Conservation (phyloP, 2,329 filamentous ascomycete genomes). For the Mycocentrospora acerina region DNA sequence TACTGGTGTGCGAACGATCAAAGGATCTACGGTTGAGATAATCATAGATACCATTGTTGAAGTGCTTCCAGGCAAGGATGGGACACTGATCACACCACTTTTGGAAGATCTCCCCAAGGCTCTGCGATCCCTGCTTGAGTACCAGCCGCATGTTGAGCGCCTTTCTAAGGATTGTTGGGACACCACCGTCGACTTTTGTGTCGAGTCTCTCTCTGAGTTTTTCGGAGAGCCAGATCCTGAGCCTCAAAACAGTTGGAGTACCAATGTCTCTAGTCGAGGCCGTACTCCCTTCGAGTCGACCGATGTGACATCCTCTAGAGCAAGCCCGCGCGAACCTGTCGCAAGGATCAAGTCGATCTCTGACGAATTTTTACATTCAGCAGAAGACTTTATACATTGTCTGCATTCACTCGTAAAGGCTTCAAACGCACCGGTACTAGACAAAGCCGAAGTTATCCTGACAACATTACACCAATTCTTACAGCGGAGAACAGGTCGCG, state of each 20-base stretch:
- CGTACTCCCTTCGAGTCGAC: conserved; percentile 35
- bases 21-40: conserved; percentile 74
- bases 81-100: conserved; percentile 68
- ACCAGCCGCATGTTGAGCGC: conserved; percentile 78
- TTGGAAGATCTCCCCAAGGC: conserved; percentile 77
- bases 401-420: conserved; percentile 64
- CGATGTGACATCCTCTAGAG: conserved; percentile 25
- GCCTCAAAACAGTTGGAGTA: conserved; percentile 30
- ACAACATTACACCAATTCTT: conserved; percentile 62
- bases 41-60: conserved; percentile 82
- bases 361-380: conserved; percentile 25
- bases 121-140: conserved; percentile 68
- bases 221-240: conserved; percentile 28
- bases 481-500: conserved; percentile 59
- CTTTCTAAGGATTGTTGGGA: conserved; percentile 70
- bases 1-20: conserved; percentile 67
- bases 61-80: conserved; percentile 63
- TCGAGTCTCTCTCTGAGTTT: conserved; percentile 56
- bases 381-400: conserved; percentile 58
- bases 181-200: conserved; percentile 69
- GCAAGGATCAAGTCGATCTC: conserved; percentile 18
- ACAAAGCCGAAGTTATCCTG: conserved; percentile 59
- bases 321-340: conserved; percentile 25
- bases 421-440: conserved; percentile 66
- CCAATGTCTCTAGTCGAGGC: conserved; percentile 28